phyloP scores from a whole-genome alignment of 306 rosid genomes.

The Lathyrus oleraceus region DNA sequence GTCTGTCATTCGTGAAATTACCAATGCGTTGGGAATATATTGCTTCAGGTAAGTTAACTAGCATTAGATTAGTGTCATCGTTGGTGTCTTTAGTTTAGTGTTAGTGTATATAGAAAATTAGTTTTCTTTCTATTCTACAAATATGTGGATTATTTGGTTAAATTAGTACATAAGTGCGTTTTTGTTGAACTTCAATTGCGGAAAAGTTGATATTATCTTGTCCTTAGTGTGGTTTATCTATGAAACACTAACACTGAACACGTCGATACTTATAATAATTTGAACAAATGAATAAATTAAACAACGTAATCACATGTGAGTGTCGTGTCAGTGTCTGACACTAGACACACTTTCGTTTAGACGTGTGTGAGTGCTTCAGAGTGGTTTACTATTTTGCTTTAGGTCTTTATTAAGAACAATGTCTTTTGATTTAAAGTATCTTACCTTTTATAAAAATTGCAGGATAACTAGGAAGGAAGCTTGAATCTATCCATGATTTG shows the following conservation, averaged over 20 bases:
- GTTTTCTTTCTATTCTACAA: slow-evolving; percentile 4
- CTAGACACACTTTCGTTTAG: too few species aligned
- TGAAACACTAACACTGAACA: too few species aligned
- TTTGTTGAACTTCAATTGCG: background rate
- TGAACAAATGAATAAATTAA: too few species aligned
- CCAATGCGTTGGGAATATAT: slow-evolving; percentile 78
- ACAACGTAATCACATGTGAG: too few species aligned
- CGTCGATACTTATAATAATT: too few species aligned
- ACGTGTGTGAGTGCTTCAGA: too few species aligned
- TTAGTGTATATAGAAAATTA: background rate
- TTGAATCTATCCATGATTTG: slow-evolving; percentile 44
- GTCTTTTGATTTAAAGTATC: slow-evolving; percentile 10
- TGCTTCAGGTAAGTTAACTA: slow-evolving; percentile 81
- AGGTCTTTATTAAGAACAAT: background rate
- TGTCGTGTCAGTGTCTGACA: too few species aligned
- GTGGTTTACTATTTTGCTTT: background rate
- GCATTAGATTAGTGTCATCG: background rate
- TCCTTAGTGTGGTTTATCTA: background rate
- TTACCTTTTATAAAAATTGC: slow-evolving; percentile 33
- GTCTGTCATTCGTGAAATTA: slow-evolving; percentile 78
- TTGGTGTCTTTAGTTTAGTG: background rate
- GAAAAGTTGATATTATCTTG: background rate
- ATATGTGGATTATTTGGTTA: slow-evolving; percentile 14
- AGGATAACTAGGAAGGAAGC: slow-evolving; percentile 94
- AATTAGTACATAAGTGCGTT: background rate